These are phyloP conservation scores for Clonostachys rosea DNA, from an alignment of 2,329 filamentous ascomycete species.

Conservation along the genomic window DNA sequence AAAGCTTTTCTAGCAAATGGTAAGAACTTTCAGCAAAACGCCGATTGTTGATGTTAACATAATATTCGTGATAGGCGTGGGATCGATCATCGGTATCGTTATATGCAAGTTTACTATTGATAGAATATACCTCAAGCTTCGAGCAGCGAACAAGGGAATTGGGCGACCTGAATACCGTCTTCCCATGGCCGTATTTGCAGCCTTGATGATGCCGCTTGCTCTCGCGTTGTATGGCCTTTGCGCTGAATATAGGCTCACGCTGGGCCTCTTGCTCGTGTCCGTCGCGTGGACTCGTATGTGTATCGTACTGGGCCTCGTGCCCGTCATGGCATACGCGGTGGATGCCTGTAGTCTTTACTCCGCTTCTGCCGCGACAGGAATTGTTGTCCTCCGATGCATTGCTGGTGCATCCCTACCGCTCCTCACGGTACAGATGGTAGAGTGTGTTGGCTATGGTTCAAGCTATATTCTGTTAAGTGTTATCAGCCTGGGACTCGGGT, in stretches of 20 bases:
- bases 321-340: constrained; percentile 41
- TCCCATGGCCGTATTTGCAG: constrained; percentile 42
- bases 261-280: constrained; percentile 38
- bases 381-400: constrained; percentile 50
- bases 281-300: constrained; percentile 35
- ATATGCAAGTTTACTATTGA: constrained; percentile 47
- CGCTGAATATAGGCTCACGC: constrained; percentile 32
- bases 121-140: constrained; percentile 44
- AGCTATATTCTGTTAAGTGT: constrained; percentile 39
- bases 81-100: constrained; percentile 39
- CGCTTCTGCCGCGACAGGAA: constrained; percentile 50
- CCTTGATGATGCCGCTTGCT: constrained; percentile 35
- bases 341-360: constrained; percentile 51
- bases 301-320: constrained; percentile 34
- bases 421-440: constrained; percentile 37
- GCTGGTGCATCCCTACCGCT: constrained; percentile 53
- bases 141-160: constrained; percentile 20
- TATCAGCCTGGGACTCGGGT: constrained; percentile 33
- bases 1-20: constrained; percentile 36
- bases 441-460: constrained; percentile 44
- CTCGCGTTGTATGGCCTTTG: constrained; percentile 46
- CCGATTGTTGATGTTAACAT: constrained; percentile 2
- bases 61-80: constrained; percentile 29
- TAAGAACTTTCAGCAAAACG: not conserved
- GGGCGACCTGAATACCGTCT: constrained; percentile 49